Base-by-base conservation (phyloP, 805 yeast species). In the Lipomyces yamadae region DNA sequence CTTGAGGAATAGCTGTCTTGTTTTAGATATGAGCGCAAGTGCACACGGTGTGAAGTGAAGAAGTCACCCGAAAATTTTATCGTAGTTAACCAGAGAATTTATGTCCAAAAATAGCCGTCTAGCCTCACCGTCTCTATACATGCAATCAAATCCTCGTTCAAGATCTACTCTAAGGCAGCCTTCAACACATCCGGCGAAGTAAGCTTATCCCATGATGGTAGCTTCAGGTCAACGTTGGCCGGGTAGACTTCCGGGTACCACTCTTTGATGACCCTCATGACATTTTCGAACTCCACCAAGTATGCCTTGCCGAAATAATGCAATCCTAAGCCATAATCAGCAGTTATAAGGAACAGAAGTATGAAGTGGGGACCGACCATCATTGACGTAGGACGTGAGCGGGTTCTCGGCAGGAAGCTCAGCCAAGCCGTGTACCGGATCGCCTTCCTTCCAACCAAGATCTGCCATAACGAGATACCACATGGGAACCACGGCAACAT, bases 241-340 rank as follows among this genome's bases (percentile, higher is more conserved):
- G 88, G 83, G 2, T 74, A 64, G 18, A 80, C 75, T 56, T 85
- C 84, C 0, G 90, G 91, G 71, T 83, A 87, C 13, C 68, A 35
- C 3, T 66, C 67, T 2, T 74, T 70, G 56, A 88, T 84, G 4
- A 75, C 73, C 53, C 73, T 71, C 60, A 80, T 65, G 29, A 88
- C 69, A 42, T 78, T 83, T 15, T 81, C 76, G 67, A 75, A 86
- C 69, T 83, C 76, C 10, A 88, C 61, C 63, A 77, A 74, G 75
- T 88, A 88, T 0, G 86, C 88, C 39, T 76, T 73, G 0, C 85
- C 85, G 2, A 83, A 78, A 74, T 79, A 89, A 75, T 89, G 93
- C 57, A 89, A 74, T 4, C 92, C 92, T 61, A 29, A 52, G 8
- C 29, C 34, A 8, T 2, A 52, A n/a, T 32, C 32, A 52, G 30